These are phyloP conservation scores for Scedosporium apiospermum DNA, from an alignment of 2,329 filamentous ascomycete genomes.

Conservation along the genomic window DNA sequence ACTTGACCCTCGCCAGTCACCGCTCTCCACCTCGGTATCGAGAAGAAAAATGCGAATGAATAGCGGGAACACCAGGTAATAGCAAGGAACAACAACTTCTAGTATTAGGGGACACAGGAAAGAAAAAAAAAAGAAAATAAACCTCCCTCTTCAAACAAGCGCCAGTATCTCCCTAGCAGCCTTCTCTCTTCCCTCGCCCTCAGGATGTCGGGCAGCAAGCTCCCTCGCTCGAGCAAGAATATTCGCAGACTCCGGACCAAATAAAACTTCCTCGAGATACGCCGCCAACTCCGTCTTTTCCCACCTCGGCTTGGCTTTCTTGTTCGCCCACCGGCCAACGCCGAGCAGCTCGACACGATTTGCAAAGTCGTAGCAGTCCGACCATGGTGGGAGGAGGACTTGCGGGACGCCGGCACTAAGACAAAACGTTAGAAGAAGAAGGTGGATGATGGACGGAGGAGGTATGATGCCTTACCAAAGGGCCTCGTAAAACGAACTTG, in stretches of 20 bases:
- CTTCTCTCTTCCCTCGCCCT: neutral
- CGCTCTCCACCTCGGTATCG: too few relatives aligned
- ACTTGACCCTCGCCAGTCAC: too few relatives aligned
- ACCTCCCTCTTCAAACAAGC: neutral
- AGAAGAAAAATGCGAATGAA: too few relatives aligned
- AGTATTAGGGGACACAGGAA: too few relatives aligned
- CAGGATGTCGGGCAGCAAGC: neutral
- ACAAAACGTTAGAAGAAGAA: neutral
- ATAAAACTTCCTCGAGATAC: neutral
- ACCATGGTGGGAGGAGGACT: constrained; percentile 33
- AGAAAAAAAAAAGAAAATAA: too few relatives aligned
- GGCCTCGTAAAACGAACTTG: constrained; percentile 31
- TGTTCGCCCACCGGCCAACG: constrained; percentile 24
- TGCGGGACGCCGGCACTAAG: constrained; percentile 33
- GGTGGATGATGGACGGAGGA: too few relatives aligned
- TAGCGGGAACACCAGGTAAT: too few relatives aligned
- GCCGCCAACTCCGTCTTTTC: neutral
- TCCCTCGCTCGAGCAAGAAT: neutral
- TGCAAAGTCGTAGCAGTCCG: constrained; percentile 37
- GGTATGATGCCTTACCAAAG: constrained; percentile 16
- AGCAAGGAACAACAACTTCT: too few relatives aligned
- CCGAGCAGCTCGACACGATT: constrained; percentile 31
- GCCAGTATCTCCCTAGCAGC: neutral
- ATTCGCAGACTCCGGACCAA: neutral
- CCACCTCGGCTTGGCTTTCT: constrained; percentile 15